These are phyloP conservation scores for Malus sieversii DNA, from an alignment of 306 rosid species.

Conservation along the genomic window DNA sequence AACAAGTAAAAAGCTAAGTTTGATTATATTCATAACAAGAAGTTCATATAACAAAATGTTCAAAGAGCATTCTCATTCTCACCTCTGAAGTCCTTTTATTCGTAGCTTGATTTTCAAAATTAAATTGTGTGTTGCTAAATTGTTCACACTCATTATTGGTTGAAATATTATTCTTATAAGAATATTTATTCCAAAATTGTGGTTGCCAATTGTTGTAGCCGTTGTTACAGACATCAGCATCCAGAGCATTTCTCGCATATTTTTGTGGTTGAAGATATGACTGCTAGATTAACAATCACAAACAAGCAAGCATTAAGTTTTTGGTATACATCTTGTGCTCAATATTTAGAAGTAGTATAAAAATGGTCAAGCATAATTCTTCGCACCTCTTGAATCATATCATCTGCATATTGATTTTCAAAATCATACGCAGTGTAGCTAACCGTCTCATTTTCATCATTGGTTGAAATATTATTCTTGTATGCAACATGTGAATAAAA, in stretches of 20 bases:
- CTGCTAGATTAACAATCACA: slow-evolving; percentile 11
- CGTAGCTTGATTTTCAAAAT: not conserved
- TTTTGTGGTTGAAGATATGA: not conserved
- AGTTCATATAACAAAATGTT: not conserved
- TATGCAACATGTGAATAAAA: too few species aligned
- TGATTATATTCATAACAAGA: not conserved
- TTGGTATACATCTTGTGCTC: not conserved
- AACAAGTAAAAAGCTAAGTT: slow-evolving; percentile 1
- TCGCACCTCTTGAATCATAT: too few species aligned
- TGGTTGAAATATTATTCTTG: too few species aligned
- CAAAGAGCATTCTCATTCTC: slow-evolving; percentile 19
- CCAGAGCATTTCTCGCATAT: not conserved
- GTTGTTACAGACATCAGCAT: not conserved
- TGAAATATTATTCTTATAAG: not conserved
- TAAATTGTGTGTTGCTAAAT: not conserved
- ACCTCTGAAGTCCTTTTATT: slow-evolving; percentile 15
- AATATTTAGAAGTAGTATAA: too few species aligned
- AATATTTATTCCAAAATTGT: too few species aligned
- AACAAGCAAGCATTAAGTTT: slow-evolving; percentile 2
- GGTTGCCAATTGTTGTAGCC: not conserved
- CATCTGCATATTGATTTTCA: too few species aligned
- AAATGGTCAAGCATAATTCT: too few species aligned
- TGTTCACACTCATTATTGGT: not conserved
- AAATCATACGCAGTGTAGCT: too few species aligned
- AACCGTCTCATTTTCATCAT: too few species aligned